Evolutionary conservation across 805 yeast species (phyloP).

Genomic region (Schwanniomyces pseudopolymorphus): DNA sequence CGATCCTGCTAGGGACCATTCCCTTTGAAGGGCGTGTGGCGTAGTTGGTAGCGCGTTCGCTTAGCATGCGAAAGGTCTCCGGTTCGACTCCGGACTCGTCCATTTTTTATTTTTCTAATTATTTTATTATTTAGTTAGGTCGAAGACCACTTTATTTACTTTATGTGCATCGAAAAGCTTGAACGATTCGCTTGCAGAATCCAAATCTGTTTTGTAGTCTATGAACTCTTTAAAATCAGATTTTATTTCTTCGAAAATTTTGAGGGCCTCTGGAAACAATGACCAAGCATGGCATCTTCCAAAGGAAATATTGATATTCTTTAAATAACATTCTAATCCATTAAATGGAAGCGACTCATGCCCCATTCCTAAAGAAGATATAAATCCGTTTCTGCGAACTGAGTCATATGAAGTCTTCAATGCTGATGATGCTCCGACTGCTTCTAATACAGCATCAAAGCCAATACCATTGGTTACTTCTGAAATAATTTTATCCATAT

Average conservation of each 20-base stretch:
- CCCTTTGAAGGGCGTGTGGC: slow-evolving; percentile 40
- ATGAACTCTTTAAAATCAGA: slow-evolving; percentile 50
- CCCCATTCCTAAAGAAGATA: slow-evolving; percentile 60
- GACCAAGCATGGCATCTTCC: slow-evolving; percentile 66
- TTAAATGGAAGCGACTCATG: slow-evolving; percentile 56
- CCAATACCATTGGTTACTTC: slow-evolving; percentile 47
- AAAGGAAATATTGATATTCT: slow-evolving; percentile 56
- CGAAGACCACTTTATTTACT: slow-evolving; percentile 56
- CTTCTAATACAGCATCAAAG: slow-evolving; percentile 61
- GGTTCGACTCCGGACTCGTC: slow-evolving; percentile 46
- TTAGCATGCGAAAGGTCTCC: slow-evolving; percentile 51
- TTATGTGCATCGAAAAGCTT: slow-evolving; percentile 52
- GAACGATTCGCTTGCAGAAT: slow-evolving; percentile 47
- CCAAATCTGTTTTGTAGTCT: slow-evolving; percentile 46
- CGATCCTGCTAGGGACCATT: slow-evolving; percentile 86
- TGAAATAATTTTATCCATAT: slow-evolving; percentile 24
- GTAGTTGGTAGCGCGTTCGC: slow-evolving; percentile 52
- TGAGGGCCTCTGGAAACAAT: slow-evolving; percentile 51
- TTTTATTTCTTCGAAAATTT: slow-evolving; percentile 45
- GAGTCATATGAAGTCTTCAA: slow-evolving; percentile 50
- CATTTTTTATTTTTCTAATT: slow-evolving; percentile 19
- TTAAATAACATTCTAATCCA: slow-evolving; percentile 57
- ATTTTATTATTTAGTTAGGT: slow-evolving; percentile 9
- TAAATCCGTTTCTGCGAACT: slow-evolving; percentile 58
- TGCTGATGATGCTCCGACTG: slow-evolving; percentile 57